These are phyloP conservation scores for Lepidium didymum DNA, from an alignment of 345 rosid species.

Conservation along the genomic window DNA sequence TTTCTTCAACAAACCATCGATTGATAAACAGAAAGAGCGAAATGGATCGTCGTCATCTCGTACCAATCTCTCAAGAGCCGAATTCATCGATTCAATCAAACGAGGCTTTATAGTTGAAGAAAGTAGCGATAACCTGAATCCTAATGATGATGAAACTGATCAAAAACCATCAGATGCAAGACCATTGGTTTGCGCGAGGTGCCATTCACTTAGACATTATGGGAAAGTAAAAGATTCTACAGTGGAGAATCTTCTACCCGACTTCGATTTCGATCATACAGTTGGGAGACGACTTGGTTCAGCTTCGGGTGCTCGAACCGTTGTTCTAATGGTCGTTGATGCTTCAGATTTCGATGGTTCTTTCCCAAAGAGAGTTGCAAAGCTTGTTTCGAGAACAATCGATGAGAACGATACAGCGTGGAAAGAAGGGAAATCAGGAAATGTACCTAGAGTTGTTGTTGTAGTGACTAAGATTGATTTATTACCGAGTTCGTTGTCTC, in stretches of 20 bases:
- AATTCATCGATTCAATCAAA: conserved; percentile 51
- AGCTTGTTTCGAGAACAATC: conserved; percentile 53
- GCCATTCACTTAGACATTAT: conserved; percentile 84
- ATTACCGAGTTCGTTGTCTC: conserved; percentile 65
- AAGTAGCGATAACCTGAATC: not conserved
- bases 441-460: conserved; percentile 68
- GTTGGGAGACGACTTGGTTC: conserved; percentile 70
- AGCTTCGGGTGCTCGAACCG: conserved; percentile 59
- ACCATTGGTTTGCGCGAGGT: conserved; percentile 79
- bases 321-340: conserved; percentile 80
- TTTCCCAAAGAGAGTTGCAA: conserved; percentile 72
- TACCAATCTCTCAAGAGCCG: conserved; percentile 48
- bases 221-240: conserved; percentile 80
- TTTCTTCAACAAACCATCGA: conserved; percentile 54
- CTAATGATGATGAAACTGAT: conserved; percentile 12
- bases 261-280: conserved; percentile 80
- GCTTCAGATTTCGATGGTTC: conserved; percentile 92
- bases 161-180: conserved; percentile 7
- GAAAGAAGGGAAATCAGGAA: conserved; percentile 82
- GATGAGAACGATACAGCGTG: conserved; percentile 68
- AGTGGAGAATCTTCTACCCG: conserved; percentile 84
- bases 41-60: conserved; percentile 32
- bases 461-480: conserved; percentile 89
- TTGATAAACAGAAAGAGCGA: conserved; percentile 20
- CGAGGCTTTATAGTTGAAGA: conserved; percentile 46